These are phyloP conservation scores for Hygrocybe punicea DNA, from an alignment of 768 basidiomycete species.

Conservation along the genomic window DNA sequence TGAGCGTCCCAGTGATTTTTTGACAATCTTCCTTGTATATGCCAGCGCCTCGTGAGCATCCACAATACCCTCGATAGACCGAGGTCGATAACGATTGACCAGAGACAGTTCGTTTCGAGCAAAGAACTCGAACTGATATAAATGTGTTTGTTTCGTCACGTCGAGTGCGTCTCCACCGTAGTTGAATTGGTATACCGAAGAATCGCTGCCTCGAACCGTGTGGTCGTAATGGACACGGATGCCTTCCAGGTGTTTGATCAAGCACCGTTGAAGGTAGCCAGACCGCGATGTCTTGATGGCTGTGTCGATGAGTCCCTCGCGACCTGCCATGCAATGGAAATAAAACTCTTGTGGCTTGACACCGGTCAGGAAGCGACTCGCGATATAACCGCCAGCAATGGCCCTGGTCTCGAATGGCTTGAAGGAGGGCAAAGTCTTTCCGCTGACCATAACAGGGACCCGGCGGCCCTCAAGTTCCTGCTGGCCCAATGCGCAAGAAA, in stretches of 20 bases:
- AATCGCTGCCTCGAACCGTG: slow-evolving; percentile 93
- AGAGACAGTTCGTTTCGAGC: slow-evolving; percentile 81
- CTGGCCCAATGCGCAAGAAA: slow-evolving; percentile 96
- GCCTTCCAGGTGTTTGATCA: slow-evolving; percentile 98
- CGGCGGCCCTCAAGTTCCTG: slow-evolving; percentile 98
- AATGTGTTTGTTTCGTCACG: slow-evolving; percentile 95
- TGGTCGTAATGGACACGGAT: slow-evolving; percentile 97
- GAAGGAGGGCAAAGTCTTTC: slow-evolving; percentile 97
- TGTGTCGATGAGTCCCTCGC: slow-evolving; percentile 98
- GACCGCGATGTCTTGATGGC: slow-evolving; percentile 99
- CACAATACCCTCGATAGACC: slow-evolving; percentile 51
- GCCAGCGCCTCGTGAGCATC: slow-evolving; percentile 63
- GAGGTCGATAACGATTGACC: slow-evolving; percentile 66
- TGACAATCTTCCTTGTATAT: slow-evolving; percentile 90
- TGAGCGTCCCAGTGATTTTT: slow-evolving; percentile 53
- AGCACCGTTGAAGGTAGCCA: slow-evolving; percentile 94
- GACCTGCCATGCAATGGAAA: slow-evolving; percentile 99
- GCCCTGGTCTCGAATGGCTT: slow-evolving; percentile 96
- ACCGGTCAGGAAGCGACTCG: slow-evolving; percentile 97
- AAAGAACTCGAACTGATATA: slow-evolving; percentile 91
- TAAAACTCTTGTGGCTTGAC: slow-evolving; percentile 99
- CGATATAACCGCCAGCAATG: slow-evolving; percentile 96
- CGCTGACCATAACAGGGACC: slow-evolving; percentile 98
- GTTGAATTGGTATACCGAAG: slow-evolving; percentile 89
- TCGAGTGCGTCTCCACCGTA: slow-evolving; percentile 97